Evolutionary conservation across 2,329 filamentous ascomycete genomes (phyloP).

Genomic region (Colletotrichum plurivorum): DNA sequence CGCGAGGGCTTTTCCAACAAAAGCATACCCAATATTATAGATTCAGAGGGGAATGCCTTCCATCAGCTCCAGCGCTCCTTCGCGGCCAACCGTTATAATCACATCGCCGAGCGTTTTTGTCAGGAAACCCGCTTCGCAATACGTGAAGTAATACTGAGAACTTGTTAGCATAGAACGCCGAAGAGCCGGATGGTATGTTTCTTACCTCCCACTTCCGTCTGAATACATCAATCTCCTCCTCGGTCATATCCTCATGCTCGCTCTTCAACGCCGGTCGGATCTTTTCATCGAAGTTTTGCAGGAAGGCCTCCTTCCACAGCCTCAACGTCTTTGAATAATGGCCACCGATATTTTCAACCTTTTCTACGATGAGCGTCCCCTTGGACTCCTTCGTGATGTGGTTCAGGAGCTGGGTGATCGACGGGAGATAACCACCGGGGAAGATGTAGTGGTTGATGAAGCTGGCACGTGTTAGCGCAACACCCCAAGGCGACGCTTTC

Average conservation of each 20-base stretch:
- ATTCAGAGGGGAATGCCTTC: constrained; percentile 75
- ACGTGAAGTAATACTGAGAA: constrained; percentile 79
- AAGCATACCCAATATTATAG: neutral
- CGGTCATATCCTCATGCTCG: constrained; percentile 71
- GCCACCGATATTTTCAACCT: constrained; percentile 79
- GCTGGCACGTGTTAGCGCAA: constrained; percentile 47
- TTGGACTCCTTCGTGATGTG: constrained; percentile 73
- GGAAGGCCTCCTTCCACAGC: constrained; percentile 77
- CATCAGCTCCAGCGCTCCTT: constrained; percentile 77
- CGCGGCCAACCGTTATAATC: constrained; percentile 78
- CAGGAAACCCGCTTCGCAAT: constrained; percentile 81
- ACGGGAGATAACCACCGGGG: constrained; percentile 80
- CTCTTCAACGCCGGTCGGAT: constrained; percentile 73
- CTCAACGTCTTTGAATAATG: constrained; percentile 80
- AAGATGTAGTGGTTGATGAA: constrained; percentile 86
- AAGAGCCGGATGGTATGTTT: constrained; percentile 20
- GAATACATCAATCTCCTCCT: constrained; percentile 76
- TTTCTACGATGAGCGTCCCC: constrained; percentile 75
- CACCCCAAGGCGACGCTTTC: neutral
- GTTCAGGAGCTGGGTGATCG: constrained; percentile 67
- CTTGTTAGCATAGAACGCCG: constrained; percentile 35
- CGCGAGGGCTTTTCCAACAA: neutral
- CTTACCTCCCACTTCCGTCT: constrained; percentile 78
- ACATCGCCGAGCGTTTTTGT: constrained; percentile 81
- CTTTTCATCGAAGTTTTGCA: constrained; percentile 70